Evolutionary conservation across 2,329 filamentous ascomycete species (phyloP).

Genomic region (Macrophomina tecta): DNA sequence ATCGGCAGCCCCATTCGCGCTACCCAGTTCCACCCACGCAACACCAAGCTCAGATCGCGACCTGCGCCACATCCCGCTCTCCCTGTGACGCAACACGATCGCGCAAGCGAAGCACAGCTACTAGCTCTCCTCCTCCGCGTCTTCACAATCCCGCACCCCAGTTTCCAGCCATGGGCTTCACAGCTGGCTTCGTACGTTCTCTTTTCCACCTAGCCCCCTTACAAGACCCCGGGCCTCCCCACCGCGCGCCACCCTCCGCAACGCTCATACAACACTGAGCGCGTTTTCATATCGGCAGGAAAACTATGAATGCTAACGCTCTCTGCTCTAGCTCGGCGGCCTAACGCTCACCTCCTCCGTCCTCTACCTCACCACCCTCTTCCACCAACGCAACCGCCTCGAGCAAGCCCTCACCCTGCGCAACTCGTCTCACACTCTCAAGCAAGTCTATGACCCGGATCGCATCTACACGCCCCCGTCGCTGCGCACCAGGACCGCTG

Average conservation of each 20-base stretch:
- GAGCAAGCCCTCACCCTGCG: conserved; percentile 54
- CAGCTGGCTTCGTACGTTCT: conserved; percentile 55
- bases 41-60: neutral
- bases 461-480: conserved; percentile 45
- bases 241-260: conserved; percentile 25
- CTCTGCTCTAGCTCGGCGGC: conserved; percentile 51
- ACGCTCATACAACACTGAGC: neutral
- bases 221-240: neutral
- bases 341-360: conserved; percentile 56
- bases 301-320: no score
- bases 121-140: neutral
- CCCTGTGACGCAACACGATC: conserved; percentile 5
- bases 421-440: conserved; percentile 53
- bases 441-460: conserved; percentile 51
- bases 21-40: neutral
- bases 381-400: conserved; percentile 55
- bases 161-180: conserved; percentile 54
- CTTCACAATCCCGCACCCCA: neutral
- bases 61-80: conserved; percentile 2
- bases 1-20: neutral
- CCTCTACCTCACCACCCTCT: conserved; percentile 46
- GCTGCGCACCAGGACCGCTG: conserved; percentile 47
- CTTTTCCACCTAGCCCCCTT: neutral
- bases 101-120: neutral
- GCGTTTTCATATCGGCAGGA: no score